Evolutionary conservation across 768 basidiomycete species (phyloP).

Genomic region (Boletellus emodensis): DNA sequence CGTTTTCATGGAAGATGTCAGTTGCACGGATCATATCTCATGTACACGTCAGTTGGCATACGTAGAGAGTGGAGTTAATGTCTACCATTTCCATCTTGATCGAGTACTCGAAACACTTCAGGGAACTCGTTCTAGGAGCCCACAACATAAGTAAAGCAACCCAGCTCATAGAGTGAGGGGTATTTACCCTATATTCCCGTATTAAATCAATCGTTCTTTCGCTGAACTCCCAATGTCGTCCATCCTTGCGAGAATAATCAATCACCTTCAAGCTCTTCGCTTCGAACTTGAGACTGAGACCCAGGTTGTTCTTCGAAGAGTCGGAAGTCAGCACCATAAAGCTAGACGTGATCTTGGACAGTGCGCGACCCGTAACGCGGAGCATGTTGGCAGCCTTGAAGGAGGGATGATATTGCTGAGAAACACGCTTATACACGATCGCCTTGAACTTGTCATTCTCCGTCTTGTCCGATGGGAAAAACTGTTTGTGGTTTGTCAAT

Average conservation of each 20-base stretch:
- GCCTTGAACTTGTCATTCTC: constrained; percentile 78
- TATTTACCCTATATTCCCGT: constrained; percentile 70
- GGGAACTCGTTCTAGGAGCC: constrained; percentile 66
- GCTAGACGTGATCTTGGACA: constrained; percentile 91
- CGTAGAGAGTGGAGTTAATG: not conserved
- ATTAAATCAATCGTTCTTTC: constrained; percentile 80
- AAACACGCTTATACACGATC: constrained; percentile 49
- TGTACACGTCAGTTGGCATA: constrained; percentile 1
- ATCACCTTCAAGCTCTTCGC: constrained; percentile 90
- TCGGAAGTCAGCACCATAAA: constrained; percentile 82
- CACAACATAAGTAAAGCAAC: not conserved
- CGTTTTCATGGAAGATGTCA: constrained; percentile 53
- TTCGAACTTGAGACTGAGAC: constrained; percentile 95
- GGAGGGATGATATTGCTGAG: constrained; percentile 69
- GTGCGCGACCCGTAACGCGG: constrained; percentile 68
- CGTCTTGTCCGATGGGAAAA: constrained; percentile 77
- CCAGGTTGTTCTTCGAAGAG: constrained; percentile 80
- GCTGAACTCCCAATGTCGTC: constrained; percentile 89
- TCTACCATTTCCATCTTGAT: constrained; percentile 67
- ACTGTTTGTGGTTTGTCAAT: constrained; percentile 41
- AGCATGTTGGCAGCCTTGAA: constrained; percentile 74
- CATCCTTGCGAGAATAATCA: constrained; percentile 84
- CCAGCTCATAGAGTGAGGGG: no score
- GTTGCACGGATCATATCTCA: constrained; percentile 72
- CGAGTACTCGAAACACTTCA: constrained; percentile 72